These are phyloP conservation scores for Nothophaeocryptopus gaeumannii DNA, from an alignment of 2,329 filamentous ascomycete genomes.

Conservation along the genomic window DNA sequence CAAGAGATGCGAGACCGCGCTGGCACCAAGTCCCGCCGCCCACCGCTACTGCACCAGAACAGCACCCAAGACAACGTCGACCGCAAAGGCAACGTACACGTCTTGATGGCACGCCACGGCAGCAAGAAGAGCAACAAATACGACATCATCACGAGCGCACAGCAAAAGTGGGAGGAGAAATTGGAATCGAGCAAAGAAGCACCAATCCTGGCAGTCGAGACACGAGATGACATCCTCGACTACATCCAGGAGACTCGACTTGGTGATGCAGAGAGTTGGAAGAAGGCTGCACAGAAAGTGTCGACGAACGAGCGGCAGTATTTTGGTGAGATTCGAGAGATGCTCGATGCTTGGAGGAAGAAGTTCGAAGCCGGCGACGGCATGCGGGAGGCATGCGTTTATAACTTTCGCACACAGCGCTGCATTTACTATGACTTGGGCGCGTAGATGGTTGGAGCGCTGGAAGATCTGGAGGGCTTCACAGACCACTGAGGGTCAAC, in stretches of 20 bases:
- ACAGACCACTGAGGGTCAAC: background rate
- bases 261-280: constrained; percentile 80
- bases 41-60: constrained; percentile 36
- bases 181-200: constrained; percentile 70
- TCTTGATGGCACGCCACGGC: constrained; percentile 77
- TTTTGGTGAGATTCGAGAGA: constrained; percentile 74
- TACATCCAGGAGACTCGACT: constrained; percentile 70
- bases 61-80: constrained; percentile 45
- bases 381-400: constrained; percentile 76
- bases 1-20: constrained; percentile 79
- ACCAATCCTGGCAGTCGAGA: constrained; percentile 84
- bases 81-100: constrained; percentile 63
- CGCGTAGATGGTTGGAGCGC: background rate
- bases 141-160: constrained; percentile 77
- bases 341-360: constrained; percentile 63
- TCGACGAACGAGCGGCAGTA: constrained; percentile 78
- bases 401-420: constrained; percentile 82
- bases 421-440: constrained; percentile 83
- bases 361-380: constrained; percentile 51
- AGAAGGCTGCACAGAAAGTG: constrained; percentile 72
- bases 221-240: constrained; percentile 77
- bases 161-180: constrained; percentile 57
- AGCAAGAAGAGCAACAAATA: constrained; percentile 90
- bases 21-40: constrained; percentile 39
- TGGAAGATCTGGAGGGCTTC: background rate